Evolutionary conservation across 1,284 basidiomycete genomes (phyloP).

Genomic region (Termitomyces sp.): DNA sequence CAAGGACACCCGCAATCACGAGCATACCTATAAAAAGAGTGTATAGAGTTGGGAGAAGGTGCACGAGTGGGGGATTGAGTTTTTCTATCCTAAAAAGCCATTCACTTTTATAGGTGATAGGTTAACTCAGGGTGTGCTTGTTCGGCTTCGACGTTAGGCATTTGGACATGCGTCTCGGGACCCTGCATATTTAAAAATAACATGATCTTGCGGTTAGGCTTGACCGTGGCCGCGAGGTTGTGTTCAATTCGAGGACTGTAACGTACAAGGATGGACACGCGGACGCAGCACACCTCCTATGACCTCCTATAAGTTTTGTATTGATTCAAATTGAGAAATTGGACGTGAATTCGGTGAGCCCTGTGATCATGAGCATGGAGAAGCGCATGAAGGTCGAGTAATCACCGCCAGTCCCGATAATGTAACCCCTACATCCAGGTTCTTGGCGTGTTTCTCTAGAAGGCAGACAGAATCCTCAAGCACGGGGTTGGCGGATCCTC

Average conservation of each 20-base stretch:
- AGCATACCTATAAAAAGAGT: conserved; percentile 6
- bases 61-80: neutral
- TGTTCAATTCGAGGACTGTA: neutral
- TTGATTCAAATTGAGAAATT: neutral
- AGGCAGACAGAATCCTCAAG: neutral
- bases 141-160: conserved; percentile 1
- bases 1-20: conserved; percentile 1
- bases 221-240: neutral
- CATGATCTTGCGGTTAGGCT: neutral
- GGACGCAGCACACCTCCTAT: neutral
- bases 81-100: too few relatives aligned
- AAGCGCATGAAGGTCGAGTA: neutral
- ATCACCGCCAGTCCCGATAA: neutral
- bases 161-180: neutral
- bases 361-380: neutral
- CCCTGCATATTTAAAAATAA: neutral
- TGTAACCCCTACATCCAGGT: neutral
- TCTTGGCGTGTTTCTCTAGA: neutral
- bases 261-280: neutral
- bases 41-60: neutral
- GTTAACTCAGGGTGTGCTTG: neutral
- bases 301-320: neutral
- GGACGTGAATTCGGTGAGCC: neutral
- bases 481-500: neutral
- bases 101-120: too few relatives aligned